These are phyloP conservation scores for Hericium erinaceus DNA, from an alignment of 768 basidiomycete genomes.

Conservation along the genomic window DNA sequence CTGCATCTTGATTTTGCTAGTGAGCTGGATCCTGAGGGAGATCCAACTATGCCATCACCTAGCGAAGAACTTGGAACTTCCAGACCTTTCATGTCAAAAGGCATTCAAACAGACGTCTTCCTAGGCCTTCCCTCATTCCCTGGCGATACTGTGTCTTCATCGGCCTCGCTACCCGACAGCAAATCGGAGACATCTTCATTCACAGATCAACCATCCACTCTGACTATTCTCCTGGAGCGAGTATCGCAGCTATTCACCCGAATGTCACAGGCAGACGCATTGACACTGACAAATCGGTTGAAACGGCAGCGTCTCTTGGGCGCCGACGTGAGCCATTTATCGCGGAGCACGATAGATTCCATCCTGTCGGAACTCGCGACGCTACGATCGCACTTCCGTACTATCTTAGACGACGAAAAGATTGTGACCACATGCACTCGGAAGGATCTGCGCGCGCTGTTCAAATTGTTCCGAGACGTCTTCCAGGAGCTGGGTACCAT, in stretches of 20 bases:
- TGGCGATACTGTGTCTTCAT: slow-evolving; percentile 22
- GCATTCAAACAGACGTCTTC: slow-evolving; percentile 56
- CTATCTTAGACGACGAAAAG: slow-evolving; percentile 67
- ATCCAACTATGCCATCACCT: background rate
- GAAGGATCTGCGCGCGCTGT: slow-evolving; percentile 71
- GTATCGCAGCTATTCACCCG: slow-evolving; percentile 53
- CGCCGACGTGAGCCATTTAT: slow-evolving; percentile 81
- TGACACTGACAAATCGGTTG: slow-evolving; percentile 80
- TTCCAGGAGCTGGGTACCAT: slow-evolving; percentile 78
- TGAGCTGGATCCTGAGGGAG: slow-evolving; percentile 4
- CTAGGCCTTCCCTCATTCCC: slow-evolving; percentile 19
- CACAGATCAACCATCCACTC: slow-evolving; percentile 40
- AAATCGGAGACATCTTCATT: slow-evolving; percentile 72
- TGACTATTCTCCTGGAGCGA: slow-evolving; percentile 55
- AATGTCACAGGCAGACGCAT: slow-evolving; percentile 68
- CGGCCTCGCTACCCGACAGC: slow-evolving; percentile 43
- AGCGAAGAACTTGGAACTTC: background rate
- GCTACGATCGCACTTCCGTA: slow-evolving; percentile 68
- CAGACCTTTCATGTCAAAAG: slow-evolving; percentile 23
- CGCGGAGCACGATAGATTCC: slow-evolving; percentile 66
- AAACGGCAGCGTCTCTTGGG: slow-evolving; percentile 84
- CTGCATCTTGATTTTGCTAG: slow-evolving; percentile 21
- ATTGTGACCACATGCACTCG: slow-evolving; percentile 52
- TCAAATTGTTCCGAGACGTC: slow-evolving; percentile 79
- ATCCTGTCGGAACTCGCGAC: slow-evolving; percentile 62